Evolutionary conservation across 192 early-diverging fungal species (phyloP).

Genomic region (Linnemannia elongata): DNA sequence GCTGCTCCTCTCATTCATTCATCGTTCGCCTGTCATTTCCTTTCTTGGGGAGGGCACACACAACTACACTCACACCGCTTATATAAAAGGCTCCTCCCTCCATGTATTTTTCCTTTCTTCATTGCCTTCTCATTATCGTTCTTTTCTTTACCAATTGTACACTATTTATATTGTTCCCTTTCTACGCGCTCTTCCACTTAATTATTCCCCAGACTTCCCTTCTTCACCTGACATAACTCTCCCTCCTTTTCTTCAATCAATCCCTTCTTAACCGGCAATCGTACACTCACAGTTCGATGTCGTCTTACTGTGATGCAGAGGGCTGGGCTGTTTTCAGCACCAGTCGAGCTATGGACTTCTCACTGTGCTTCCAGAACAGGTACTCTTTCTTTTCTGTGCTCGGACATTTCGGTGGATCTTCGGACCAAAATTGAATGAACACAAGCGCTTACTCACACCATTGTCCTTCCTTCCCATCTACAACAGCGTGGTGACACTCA

Average conservation of each 20-base stretch:
- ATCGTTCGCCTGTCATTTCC: neutral
- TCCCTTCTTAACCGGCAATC: neutral
- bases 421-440: no score
- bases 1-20: no score
- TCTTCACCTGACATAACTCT: neutral
- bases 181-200: neutral
- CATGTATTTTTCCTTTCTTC: conserved; percentile 4
- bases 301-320: conserved; percentile 35
- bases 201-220: neutral
- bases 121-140: conserved; percentile 1
- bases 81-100: neutral
- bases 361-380: conserved; percentile 42
- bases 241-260: neutral
- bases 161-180: neutral
- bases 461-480: neutral
- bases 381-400: neutral
- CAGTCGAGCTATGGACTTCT: conserved; percentile 28
- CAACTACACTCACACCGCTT: no score
- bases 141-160: neutral
- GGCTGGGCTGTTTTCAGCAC: conserved; percentile 29
- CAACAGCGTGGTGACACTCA: conserved; percentile 11
- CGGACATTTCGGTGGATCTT: neutral
- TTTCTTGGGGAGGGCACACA: no score
- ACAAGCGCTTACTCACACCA: neutral
- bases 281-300: neutral